Evolutionary conservation across 2,329 filamentous ascomycete species (phyloP), one percentile per base, ranked within the genome.

Genomic region (Fonsecaea pedrosoi): DNA sequence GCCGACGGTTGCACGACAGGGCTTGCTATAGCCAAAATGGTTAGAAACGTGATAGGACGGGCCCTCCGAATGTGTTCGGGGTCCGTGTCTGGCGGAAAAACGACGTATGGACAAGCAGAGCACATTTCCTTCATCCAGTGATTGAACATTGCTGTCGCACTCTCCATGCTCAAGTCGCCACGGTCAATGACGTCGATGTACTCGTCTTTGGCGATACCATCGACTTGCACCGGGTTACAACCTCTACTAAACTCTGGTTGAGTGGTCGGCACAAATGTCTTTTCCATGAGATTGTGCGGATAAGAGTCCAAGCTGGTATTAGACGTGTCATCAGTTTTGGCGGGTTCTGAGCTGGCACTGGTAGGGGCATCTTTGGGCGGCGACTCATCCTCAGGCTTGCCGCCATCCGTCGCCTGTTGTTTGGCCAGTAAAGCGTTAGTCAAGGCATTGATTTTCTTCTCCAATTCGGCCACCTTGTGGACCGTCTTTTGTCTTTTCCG

Each of bases 401-500:
- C n/a, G 1, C 62, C 69, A 15, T 72, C 60, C 4, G 70, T 21
- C 61, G 74, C 70, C 18, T 71, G 68, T 12, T 71, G 72, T 6
- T 78, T 78, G 1, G 90, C 87, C 55, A 92, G 89, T 69, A 96
- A 77, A 37, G 89, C 92, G 4, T 92, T 91, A 5, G 92, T 96
- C 75, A 97, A 77, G 9, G 90, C 91, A 81, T 96, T 92, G 70
- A 97, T 94, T 81, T 96, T 96, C 83, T 90, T 92, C 82, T 97
- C 93, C 58, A 97, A 83, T 81, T 97, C 93, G 10, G 92, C 90
- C 15, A 97, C 93, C 60, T 88, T 94, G 77, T 96, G 93, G 60
- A 92, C 92, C 82, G 96, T 96, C 83, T 94, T 96, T 81, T 94
- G 91, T 53, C 93, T 85, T 80, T 96, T 96, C 42, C 92, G 79